Evolutionary conservation across 768 basidiomycete species (phyloP).

Genomic region (Russula lepida): DNA sequence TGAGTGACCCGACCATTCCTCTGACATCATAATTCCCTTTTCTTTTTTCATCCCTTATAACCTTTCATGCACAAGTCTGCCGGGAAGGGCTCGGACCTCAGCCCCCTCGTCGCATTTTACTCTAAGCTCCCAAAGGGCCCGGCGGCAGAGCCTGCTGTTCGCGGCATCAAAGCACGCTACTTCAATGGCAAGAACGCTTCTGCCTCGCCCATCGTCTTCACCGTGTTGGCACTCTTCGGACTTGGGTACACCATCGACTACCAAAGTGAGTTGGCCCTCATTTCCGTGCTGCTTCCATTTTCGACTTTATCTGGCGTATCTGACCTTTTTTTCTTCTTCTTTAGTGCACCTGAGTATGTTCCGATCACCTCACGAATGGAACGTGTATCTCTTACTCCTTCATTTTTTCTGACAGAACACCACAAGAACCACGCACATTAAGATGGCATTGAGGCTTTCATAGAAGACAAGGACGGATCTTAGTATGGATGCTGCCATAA

Average conservation of each 20-base stretch:
- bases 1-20: not conserved
- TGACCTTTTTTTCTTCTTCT: not conserved
- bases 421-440: constrained; percentile 89
- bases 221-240: constrained; percentile 58
- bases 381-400: constrained; percentile 21
- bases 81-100: constrained; percentile 71
- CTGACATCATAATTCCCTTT: not conserved
- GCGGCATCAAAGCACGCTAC: constrained; percentile 70
- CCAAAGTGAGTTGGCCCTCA: constrained; percentile 54
- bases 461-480: constrained; percentile 5
- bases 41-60: not conserved
- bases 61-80: constrained; percentile 45
- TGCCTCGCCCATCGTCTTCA: constrained; percentile 53
- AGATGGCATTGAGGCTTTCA: constrained; percentile 10
- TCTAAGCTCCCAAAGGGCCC: constrained; percentile 92
- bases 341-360: constrained; percentile 79
- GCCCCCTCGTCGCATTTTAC: constrained; percentile 89
- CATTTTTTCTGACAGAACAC: constrained; percentile 41
- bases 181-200: constrained; percentile 85
- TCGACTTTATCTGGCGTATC: not conserved
- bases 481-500: not conserved
- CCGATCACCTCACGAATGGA: constrained; percentile 15
- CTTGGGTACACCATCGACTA: constrained; percentile 86
- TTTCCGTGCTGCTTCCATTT: not conserved
- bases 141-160: constrained; percentile 45